Percentiles rank a stretch among this genome's conserved stretches.
Conservation (phyloP, 2,329 filamentous ascomycete genomes). For the Fusarium mundagurra region DNA sequence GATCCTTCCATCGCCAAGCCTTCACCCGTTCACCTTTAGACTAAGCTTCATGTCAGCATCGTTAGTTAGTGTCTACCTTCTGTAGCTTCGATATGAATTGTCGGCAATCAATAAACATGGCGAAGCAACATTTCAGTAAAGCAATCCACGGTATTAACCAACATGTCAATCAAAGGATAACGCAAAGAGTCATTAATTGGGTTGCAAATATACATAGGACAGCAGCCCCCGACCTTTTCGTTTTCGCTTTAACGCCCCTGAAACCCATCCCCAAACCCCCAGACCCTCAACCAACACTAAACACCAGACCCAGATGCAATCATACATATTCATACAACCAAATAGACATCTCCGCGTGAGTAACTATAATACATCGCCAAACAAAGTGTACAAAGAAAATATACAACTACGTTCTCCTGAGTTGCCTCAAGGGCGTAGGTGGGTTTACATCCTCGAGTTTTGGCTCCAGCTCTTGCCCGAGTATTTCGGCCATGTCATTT, state of each 20-base stretch:
- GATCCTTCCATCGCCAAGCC: conserved; percentile 27
- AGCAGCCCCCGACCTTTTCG: not conserved
- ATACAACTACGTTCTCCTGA: not conserved
- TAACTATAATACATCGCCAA: conserved; percentile 13
- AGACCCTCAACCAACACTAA: conserved; percentile 2
- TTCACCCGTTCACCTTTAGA: conserved; percentile 2
- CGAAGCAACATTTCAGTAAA: not conserved
- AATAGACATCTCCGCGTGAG: not conserved
- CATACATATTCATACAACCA: conserved; percentile 23
- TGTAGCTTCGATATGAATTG: not conserved
- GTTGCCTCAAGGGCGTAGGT: not conserved
- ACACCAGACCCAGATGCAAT: conserved; percentile 30
- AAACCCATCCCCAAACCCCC: not conserved
- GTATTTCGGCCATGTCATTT: conserved; percentile 41
- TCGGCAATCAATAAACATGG: not conserved
- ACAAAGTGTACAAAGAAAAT: conserved; percentile 16
- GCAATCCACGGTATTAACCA: not conserved
- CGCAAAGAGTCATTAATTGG: not conserved
- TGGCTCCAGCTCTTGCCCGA: conserved; percentile 38
- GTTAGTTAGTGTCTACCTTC: not conserved
- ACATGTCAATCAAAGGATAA: not conserved
- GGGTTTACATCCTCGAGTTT: conserved; percentile 40
- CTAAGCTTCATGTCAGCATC: not conserved
- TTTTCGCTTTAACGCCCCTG: conserved; percentile 19
- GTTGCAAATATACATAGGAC: not conserved